These are phyloP conservation scores for Sarocladium kiliense DNA, from an alignment of 2,329 filamentous ascomycete genomes.

Conservation along the genomic window DNA sequence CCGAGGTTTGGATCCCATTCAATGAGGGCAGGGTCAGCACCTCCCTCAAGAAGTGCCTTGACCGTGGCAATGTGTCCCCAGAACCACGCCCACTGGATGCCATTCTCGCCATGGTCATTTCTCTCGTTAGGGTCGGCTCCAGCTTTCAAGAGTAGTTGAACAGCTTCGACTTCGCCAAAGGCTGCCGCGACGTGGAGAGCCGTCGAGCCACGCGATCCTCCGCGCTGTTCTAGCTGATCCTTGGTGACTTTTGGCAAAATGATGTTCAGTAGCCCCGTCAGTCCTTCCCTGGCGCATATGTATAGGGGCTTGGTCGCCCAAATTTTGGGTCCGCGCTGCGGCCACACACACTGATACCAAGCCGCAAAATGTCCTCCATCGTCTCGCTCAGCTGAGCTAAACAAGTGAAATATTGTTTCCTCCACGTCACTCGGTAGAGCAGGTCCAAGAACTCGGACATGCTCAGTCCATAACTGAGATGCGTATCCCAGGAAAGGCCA, in stretches of 20 bases:
- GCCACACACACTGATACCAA: constrained; percentile 11
- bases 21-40: constrained; percentile 1
- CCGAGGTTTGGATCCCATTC: no score
- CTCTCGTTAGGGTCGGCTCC: constrained; percentile 10
- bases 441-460: neutral
- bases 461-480: constrained; percentile 5
- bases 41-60: constrained; percentile 3
- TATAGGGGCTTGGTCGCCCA: constrained; percentile 9
- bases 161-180: constrained; percentile 10
- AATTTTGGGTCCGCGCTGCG: neutral
- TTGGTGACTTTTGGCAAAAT: neutral
- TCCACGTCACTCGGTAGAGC: neutral
- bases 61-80: constrained; percentile 7
- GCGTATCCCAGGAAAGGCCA: constrained; percentile 10
- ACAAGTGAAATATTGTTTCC: neutral
- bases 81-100: constrained; percentile 10
- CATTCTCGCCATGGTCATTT: constrained; percentile 3
- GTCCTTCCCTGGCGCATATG: constrained; percentile 11
- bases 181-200: constrained; percentile 10
- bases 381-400: neutral
- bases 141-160: constrained; percentile 6
- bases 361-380: constrained; percentile 8
- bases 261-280: neutral
- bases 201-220: constrained; percentile 10
- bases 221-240: constrained; percentile 7